Evolutionary conservation across 2,329 filamentous ascomycete species (phyloP).

Genomic region (Fusarium sp.): DNA sequence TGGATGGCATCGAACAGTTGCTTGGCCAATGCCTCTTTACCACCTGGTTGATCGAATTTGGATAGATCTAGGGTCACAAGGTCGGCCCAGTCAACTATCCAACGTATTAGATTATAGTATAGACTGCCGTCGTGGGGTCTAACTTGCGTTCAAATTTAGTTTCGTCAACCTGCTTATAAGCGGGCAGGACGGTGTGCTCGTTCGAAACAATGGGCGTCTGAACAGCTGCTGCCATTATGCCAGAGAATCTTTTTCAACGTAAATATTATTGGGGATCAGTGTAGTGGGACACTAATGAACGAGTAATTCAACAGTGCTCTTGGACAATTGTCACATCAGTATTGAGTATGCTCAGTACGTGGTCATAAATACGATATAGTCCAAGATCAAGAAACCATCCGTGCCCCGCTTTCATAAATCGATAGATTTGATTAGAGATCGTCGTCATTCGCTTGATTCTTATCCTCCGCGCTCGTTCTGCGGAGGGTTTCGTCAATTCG

Average conservation of each 20-base stretch:
- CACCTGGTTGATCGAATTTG: constrained; percentile 1
- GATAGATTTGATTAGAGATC: too few relatives aligned
- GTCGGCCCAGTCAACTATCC: constrained; percentile 9
- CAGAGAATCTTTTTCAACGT: too few relatives aligned
- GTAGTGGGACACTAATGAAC: background rate
- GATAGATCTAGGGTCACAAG: constrained; percentile 5
- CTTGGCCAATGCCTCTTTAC: background rate
- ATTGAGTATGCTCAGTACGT: too few relatives aligned
- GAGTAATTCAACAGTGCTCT: background rate
- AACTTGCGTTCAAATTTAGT: background rate
- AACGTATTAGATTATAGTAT: background rate
- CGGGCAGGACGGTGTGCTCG: background rate
- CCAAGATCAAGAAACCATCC: too few relatives aligned
- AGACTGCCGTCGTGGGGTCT: accelerated
- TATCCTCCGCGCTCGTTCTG: too few relatives aligned
- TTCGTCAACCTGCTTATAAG: background rate
- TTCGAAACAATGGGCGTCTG: background rate
- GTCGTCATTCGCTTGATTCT: too few relatives aligned
- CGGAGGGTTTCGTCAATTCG: background rate
- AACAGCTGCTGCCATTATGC: background rate
- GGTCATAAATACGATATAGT: too few relatives aligned
- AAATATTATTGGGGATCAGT: background rate
- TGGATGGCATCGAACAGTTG: background rate
- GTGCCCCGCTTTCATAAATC: too few relatives aligned
- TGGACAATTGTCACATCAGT: too few relatives aligned